Base-by-base conservation (phyloP, 169 alveolate species). In the Babesia sp. region DNA sequence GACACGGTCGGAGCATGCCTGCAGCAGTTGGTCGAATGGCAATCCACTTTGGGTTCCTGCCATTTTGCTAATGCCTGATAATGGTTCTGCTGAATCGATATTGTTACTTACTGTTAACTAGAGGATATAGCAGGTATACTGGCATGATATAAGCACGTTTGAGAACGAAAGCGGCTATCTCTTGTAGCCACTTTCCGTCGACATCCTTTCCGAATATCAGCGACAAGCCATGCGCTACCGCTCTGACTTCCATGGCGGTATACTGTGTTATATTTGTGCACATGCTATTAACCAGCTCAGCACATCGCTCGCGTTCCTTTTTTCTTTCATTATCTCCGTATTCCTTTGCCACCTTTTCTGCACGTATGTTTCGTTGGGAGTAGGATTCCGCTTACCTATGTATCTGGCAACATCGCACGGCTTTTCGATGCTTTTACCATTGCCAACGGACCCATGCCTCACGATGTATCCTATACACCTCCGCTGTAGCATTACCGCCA, bases 91-190 rank as follows among this genome's bases (percentile, higher is more conserved):
- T 8, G 24, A 24, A 24, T 57, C n/a, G 6, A 7, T 18, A 6
- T 0, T 3, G 9, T 1, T 28, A 79, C 75, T 22, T 45, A 79
- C 87, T 79, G 77, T 79, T 79, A 11, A 70, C 70, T 24, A 79
- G 18, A 18, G 87, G 87, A 22, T 42, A 79, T 31, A 79, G 60
- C 41, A 69, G 28, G 61, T 64, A 70, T 22, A 61, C 68, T 18
- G 87, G 87, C 83, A 71, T 79, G 64, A 79, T 57, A 39, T 55
- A 1, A 0, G 83, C 73, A 18, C 87, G 64, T 61, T 69, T 79
- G 7, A 60, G 76, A 11, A 71, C 20, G 36, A 70, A 79, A 6
- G 61, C 42, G 28, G 87, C 56, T n/a, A 79, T 68, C 64, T 50
- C 34, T 24, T 68, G 63, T 26, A 44, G 50, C 87, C 85, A 79